A percentile compares a stretch with the other conserved stretches of the same genome.
Evolutionary conservation across 345 rosid genomes (phyloP).

Genomic region (Excoecaria agallocha): DNA sequence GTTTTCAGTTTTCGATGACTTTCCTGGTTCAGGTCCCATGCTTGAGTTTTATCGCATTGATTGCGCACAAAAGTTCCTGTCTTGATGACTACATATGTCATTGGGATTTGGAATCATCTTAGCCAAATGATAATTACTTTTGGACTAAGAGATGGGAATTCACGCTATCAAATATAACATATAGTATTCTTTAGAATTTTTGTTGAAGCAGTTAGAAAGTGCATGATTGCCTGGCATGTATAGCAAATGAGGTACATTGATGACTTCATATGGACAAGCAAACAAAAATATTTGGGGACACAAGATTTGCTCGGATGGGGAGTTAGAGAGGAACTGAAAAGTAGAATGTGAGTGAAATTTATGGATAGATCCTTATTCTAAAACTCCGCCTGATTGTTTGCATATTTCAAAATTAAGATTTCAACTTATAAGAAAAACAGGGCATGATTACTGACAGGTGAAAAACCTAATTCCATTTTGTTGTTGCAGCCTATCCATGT

Average conservation of each 20-base stretch:
- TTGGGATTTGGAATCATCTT: background rate
- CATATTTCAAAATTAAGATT: background rate
- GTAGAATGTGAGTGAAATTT: background rate
- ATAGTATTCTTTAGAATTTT: background rate
- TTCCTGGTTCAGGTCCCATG: background rate
- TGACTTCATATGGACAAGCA: background rate
- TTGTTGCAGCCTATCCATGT: background rate
- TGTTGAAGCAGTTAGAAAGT: background rate
- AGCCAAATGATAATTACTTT: background rate
- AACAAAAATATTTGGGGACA: slow-evolving; percentile 1
- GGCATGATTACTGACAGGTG: background rate
- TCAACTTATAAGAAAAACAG: background rate
- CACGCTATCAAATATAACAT: background rate
- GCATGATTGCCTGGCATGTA: background rate
- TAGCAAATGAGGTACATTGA: background rate
- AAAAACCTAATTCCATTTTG: background rate
- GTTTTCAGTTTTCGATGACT: background rate
- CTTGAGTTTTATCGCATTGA: background rate
- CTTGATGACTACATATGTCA: background rate
- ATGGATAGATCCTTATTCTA: background rate
- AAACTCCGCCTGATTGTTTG: background rate
- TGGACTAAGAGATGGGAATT: background rate
- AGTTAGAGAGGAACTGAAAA: background rate
- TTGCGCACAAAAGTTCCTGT: background rate
- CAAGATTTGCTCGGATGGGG: background rate